Percentiles rank a stretch among this genome's conserved stretches.
These are phyloP conservation scores for Hypoxylon perforatum DNA, from an alignment of 495 filamentous ascomycete species.

Conservation along the genomic window DNA sequence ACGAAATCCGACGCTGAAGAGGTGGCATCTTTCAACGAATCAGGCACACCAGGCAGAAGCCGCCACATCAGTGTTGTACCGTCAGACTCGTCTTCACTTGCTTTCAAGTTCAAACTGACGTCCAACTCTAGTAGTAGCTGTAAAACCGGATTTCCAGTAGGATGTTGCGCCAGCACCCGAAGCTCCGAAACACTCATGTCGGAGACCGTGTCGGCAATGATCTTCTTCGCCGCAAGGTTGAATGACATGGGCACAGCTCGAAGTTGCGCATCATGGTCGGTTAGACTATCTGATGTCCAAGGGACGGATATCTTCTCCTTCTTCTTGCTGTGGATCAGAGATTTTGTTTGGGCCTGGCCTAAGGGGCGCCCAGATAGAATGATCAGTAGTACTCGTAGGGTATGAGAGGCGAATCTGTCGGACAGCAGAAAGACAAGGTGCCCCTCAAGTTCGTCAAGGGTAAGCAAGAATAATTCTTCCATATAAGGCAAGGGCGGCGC, in stretches of 20 bases:
- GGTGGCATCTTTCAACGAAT: constrained; percentile 54
- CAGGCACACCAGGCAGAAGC: constrained; percentile 58
- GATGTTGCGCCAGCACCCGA: constrained; percentile 83
- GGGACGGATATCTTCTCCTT: constrained; percentile 80
- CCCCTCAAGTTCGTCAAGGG: constrained; percentile 83
- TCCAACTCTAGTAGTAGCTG: constrained; percentile 90
- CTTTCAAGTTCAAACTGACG: constrained; percentile 73
- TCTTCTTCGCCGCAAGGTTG: constrained; percentile 75
- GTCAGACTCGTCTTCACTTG: constrained; percentile 58
- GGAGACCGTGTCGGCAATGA: constrained; percentile 77
- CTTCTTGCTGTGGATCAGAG: constrained; percentile 83
- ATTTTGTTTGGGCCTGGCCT: constrained; percentile 69
- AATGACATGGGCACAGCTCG: constrained; percentile 83
- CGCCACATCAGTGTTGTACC: constrained; percentile 51
- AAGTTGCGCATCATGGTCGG: constrained; percentile 49
- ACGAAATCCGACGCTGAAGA: constrained; percentile 71
- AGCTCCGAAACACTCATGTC: constrained; percentile 78
- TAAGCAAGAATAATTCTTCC: constrained; percentile 84
- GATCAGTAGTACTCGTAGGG: constrained; percentile 82
- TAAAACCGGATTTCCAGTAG: constrained; percentile 87
- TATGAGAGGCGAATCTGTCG: constrained; percentile 91
- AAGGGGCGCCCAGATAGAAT: constrained; percentile 86
- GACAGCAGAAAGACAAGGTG: constrained; percentile 86
- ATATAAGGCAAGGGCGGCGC: constrained; percentile 65
- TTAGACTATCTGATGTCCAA: constrained; percentile 53